Base-by-base conservation (phyloP, 2,329 filamentous ascomycete genomes). In the Ophidiomyces ophidiicola region DNA sequence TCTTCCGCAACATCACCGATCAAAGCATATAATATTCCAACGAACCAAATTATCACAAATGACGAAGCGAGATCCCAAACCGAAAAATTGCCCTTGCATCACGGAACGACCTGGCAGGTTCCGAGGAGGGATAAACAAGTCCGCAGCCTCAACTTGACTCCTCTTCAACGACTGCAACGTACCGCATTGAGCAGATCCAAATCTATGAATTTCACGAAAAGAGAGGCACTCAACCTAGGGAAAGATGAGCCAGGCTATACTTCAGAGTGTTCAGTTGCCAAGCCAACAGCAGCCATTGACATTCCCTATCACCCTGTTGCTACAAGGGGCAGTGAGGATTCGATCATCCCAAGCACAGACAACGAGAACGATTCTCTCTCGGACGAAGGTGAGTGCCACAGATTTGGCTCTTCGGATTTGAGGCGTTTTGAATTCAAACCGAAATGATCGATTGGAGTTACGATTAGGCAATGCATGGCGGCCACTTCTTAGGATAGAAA, bases 281-380 rank as follows among this genome's bases (percentile, higher is more conserved):
- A 28, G 10, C 20, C n/a, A 12, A 23, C 18, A n/a, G n/a, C n/a
- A n/a, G 7, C 18, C 19, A 15, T 36, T 23, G 21, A 8, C 32
- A 35, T 8, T 14, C 8, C 8, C 32, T 6, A 21, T 8, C 32
- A 6, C 6, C 12, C 14, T 18, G 11, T 28, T n/a, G 23, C 14
- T 11, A 4, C 21, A 5, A 49, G 56, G 31, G 70, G 70, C 2
- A 72, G 70, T 43, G 70, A 73, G 47, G 70, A 73, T 46, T 49
- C 64, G 25, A 64, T 73, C 14, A 51, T 71, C 26, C 67, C 66
- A 14, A 61, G 67, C 41, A 71, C 67, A 35, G 69, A 60, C 8
- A 54, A 51, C n/a, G 54, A 59, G 10, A 53, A 53, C 6, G 53
- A 53, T 19, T 31, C 38, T 12, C 4, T 39, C 3, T 20, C 21